Evolutionary conservation across 139 green algal species (phyloP).

Genomic region (Coelastrella sp.): DNA sequence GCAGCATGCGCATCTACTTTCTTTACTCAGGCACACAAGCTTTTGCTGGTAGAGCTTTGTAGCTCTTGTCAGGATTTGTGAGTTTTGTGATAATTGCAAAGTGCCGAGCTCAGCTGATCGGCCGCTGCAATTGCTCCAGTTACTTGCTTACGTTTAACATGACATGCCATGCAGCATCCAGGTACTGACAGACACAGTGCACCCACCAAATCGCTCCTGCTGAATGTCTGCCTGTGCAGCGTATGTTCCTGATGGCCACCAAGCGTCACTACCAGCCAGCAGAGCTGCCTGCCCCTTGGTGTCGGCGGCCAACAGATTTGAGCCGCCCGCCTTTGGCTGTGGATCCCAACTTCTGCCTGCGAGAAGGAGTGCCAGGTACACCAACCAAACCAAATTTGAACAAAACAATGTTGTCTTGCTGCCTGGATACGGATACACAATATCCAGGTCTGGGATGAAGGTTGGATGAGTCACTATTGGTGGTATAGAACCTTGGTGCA

Average conservation of each 20-base stretch:
- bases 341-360: background rate
- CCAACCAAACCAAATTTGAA: background rate
- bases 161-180: background rate
- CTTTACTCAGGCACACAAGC: no score
- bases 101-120: no score
- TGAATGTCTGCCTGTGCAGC: constrained; percentile 23
- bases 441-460: background rate
- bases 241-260: constrained; percentile 25
- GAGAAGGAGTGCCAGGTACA: background rate
- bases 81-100: no score
- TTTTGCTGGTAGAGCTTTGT: no score
- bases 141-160: background rate
- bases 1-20: no score
- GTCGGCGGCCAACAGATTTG: background rate
- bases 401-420: background rate
- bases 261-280: constrained; percentile 17
- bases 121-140: background rate
- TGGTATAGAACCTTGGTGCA: background rate
- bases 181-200: background rate
- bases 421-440: background rate
- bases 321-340: background rate
- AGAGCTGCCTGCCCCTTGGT: background rate
- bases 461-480: background rate
- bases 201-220: background rate
- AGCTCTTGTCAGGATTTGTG: no score